phyloP scores from a whole-genome alignment of 768 basidiomycete species.

The Leccinum subgranulosum region DNA sequence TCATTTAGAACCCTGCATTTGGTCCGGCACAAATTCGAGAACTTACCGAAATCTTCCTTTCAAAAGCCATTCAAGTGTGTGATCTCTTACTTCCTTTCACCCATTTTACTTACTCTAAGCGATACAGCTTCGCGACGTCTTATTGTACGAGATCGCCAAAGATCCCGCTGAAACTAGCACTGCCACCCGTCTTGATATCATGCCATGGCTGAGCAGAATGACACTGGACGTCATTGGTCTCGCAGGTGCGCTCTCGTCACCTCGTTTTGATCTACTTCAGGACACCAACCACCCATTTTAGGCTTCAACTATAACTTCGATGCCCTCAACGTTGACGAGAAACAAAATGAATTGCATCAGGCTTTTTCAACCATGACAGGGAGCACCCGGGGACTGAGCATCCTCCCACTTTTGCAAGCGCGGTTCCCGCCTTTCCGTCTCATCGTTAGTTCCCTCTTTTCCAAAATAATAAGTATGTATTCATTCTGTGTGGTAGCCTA shows the following conservation, averaged over 20 bases:
- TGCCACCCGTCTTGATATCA: conserved; percentile 25
- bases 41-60: conserved; percentile 52
- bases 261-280: not conserved
- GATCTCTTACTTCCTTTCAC: not conserved
- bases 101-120: not conserved
- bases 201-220: conserved; percentile 32
- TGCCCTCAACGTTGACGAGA: conserved; percentile 21
- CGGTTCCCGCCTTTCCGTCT: conserved; percentile 36
- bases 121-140: conserved; percentile 42
- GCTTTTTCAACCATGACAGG: conserved; percentile 30
- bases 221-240: conserved; percentile 37
- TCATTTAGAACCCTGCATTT: conserved; percentile 57
- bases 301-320: conserved; percentile 39
- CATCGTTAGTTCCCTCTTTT: conserved; percentile 31
- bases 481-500: conserved; percentile 18
- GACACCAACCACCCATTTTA: conserved; percentile 1
- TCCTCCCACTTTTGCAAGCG: conserved; percentile 33
- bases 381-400: not conserved
- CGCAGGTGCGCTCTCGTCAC: conserved; percentile 28
- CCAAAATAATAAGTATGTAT: not conserved
- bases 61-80: conserved; percentile 49
- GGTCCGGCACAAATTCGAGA: conserved; percentile 55
- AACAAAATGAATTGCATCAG: conserved; percentile 28
- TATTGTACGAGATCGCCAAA: conserved; percentile 32
- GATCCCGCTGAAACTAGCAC: conserved; percentile 11